Evolutionary conservation across 2,329 filamentous ascomycete genomes (phyloP).

Genomic region (Aureobasidium sp.): DNA sequence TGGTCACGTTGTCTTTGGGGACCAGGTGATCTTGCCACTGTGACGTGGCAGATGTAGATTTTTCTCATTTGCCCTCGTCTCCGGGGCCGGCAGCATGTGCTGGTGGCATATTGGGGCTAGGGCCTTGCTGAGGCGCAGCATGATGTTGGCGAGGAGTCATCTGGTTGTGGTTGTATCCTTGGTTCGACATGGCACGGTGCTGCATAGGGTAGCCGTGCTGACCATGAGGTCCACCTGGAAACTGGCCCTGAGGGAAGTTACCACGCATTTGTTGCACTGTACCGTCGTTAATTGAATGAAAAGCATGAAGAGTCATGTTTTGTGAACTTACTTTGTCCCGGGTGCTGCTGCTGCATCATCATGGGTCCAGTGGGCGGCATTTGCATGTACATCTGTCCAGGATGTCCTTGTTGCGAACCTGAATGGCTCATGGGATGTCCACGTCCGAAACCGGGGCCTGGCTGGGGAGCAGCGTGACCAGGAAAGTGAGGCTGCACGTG

Average conservation of each 20-base stretch:
- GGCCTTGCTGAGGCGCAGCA: constrained; percentile 26
- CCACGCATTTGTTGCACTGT: constrained; percentile 18
- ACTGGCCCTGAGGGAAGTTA: constrained; percentile 18
- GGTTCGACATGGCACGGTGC: constrained; percentile 27
- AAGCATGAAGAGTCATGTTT: background rate
- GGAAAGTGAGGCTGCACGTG: constrained; percentile 60
- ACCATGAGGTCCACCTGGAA: constrained; percentile 12
- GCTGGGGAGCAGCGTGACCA: constrained; percentile 30
- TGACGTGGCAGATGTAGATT: background rate
- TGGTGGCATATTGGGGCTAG: constrained; percentile 25
- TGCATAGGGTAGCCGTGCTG: constrained; percentile 21
- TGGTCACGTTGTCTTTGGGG: background rate
- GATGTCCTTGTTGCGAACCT: constrained; percentile 83
- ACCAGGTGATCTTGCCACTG: background rate
- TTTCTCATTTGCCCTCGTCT: constrained; percentile 28
- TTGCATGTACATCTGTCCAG: constrained; percentile 61
- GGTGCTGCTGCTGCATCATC: constrained; percentile 21
- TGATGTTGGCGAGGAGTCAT: constrained; percentile 31
- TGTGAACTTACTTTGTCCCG: constrained; percentile 14
- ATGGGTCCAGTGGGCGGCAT: constrained; percentile 57
- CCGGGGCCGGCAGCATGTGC: constrained; percentile 21
- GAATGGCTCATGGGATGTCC: constrained; percentile 94
- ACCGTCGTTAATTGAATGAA: constrained; percentile 12
- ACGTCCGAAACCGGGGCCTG: constrained; percentile 61
- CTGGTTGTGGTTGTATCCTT: constrained; percentile 23